Base-by-base conservation (phyloP, 345 rosid genomes). In the Draba incana region DNA sequence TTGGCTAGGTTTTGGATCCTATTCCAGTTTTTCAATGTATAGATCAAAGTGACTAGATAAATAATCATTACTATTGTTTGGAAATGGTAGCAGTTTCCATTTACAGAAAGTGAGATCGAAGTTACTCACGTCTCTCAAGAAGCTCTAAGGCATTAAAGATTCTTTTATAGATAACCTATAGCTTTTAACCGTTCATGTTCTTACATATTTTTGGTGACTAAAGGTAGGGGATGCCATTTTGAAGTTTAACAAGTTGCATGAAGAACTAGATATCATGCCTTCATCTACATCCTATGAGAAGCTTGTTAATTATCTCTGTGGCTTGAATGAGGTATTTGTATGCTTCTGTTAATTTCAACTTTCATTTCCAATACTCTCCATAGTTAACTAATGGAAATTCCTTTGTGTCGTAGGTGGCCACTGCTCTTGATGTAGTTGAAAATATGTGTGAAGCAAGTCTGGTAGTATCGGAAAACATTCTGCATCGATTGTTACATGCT, bases 371-470 rank as follows among this genome's bases (percentile, higher is more conserved):
- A 49, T 45, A 30, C 53, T 48, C 25, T 28, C 13, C 14, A 16
- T 16, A 12, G 57, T 56, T 72, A 48, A 70, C 50, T 43, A 45
- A 37, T 39, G 68, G 61, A 24, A 52, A 10, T 72, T 79, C 41
- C 74, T 56, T 16, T 27, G 59, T 63, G 23, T 66, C 38, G 62
- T 75, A 94, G 99, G 98, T 91, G 76, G 84, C 80, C 68, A 77
- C 56, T 30, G 96, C 98, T 68, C 82, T 94, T 77, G 96, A 86
- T 72, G 28, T 89, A 50, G 85, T 81, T 37, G 85, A 89, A 35
- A 69, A 81, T 78, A 85, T 91, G 84, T 81, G 81, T 76, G 83
- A 82, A 69, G 84, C 12, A 45, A 87, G 85, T 60, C 77, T 83
- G 70, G 47, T 74, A 41, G 42, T 88, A 75, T 74, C 92, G 43